Percentiles rank a stretch among this genome's conserved stretches.
Conservation (phyloP, 129 eudicot species). For the Flaveria trinervia region DNA sequence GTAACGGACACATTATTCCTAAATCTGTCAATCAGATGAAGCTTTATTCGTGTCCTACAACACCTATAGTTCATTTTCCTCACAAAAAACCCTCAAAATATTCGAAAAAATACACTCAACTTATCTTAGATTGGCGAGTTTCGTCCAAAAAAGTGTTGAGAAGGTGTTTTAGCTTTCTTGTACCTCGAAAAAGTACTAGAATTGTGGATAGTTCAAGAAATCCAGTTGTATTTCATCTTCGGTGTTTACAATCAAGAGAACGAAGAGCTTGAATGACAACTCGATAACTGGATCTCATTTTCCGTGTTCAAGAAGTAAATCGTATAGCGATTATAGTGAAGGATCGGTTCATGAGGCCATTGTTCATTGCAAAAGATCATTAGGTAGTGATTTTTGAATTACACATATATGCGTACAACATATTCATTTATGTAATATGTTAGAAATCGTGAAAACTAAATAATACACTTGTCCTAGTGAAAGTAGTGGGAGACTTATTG, state of each 20-base stretch:
- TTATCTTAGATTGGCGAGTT: conserved; percentile 40
- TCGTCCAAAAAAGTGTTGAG: conserved; percentile 38
- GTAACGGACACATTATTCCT: conserved; percentile 62
- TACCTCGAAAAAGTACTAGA: conserved; percentile 46
- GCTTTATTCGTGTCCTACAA: conserved; percentile 32
- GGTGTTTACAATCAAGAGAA: conserved; percentile 24
- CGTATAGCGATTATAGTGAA: conserved; percentile 29
- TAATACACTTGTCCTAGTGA: too few relatives aligned
- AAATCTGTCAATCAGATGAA: conserved; percentile 25
- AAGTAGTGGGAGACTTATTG: too few relatives aligned
- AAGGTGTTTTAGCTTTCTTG: conserved; percentile 45
- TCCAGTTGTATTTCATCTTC: conserved; percentile 37
- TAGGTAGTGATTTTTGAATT: conserved; percentile 16
- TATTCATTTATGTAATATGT: too few relatives aligned
- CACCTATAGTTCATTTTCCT: conserved; percentile 39
- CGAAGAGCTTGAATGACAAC: conserved; percentile 38
- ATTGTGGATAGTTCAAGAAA: conserved; percentile 44
- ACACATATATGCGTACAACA: background rate
- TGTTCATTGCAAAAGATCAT: conserved; percentile 42
- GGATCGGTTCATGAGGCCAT: conserved; percentile 39
- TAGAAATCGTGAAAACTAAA: too few relatives aligned
- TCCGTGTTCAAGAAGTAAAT: conserved; percentile 15
- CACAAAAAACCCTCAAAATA: conserved; percentile 10
- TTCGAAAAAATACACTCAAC: conserved; percentile 11
- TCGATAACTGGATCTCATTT: conserved; percentile 37